Evolutionary conservation across 805 yeast species (phyloP).

Genomic region (Barnettozyma botsteinii): DNA sequence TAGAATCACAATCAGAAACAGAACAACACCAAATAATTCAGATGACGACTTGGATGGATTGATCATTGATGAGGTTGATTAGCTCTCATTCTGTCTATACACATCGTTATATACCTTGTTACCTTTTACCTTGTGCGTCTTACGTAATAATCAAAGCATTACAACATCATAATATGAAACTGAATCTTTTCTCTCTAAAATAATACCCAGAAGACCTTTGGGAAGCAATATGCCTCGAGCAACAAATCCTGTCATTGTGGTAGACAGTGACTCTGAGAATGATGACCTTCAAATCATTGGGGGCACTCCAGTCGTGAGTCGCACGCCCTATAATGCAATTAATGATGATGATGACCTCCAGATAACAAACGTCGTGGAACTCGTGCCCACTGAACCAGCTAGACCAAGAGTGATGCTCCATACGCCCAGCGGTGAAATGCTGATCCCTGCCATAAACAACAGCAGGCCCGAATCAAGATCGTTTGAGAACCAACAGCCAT

Average conservation of each 20-base stretch:
- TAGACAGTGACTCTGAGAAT: slow-evolving; percentile 1
- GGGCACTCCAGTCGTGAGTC: not conserved
- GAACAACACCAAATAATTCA: not conserved
- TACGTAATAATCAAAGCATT: not conserved
- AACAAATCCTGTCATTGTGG: not conserved
- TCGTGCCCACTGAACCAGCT: not conserved
- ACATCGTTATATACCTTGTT: too few relatives aligned
- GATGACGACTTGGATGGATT: not conserved
- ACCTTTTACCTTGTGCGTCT: too few relatives aligned
- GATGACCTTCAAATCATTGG: not conserved
- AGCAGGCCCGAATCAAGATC: not conserved
- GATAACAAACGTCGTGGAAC: slow-evolving; percentile 1
- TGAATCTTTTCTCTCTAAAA: too few relatives aligned
- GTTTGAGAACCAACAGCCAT: slow-evolving; percentile 1
- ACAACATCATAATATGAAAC: too few relatives aligned
- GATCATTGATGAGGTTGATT: not conserved
- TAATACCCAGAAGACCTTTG: too few relatives aligned
- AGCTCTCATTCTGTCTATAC: too few relatives aligned
- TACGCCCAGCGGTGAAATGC: slow-evolving; percentile 9
- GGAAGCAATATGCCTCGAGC: too few relatives aligned
- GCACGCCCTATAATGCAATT: not conserved
- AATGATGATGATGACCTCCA: slow-evolving; percentile 9
- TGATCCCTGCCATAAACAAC: not conserved
- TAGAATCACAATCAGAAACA: not conserved
- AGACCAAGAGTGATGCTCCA: slow-evolving; percentile 6